Conservation (phyloP, 345 rosid species). For the Nephelium lappaceum region DNA sequence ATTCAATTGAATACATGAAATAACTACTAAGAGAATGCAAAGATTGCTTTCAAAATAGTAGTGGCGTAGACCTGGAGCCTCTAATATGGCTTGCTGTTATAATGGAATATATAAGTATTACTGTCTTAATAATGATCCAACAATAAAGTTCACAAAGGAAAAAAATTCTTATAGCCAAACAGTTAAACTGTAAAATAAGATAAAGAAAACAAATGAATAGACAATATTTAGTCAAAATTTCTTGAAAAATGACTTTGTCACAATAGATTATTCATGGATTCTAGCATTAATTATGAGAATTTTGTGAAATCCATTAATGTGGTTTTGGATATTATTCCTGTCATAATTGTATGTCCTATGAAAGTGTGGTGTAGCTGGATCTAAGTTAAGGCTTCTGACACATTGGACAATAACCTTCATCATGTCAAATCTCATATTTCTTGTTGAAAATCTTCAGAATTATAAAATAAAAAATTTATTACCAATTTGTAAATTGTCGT, state of each 20-base stretch:
- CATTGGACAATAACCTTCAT: background rate
- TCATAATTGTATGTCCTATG: background rate
- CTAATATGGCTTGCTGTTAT: background rate
- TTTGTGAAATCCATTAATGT: no score
- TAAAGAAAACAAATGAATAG: background rate
- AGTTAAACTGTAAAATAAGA: background rate
- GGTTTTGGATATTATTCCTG: background rate
- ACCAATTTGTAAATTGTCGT: background rate
- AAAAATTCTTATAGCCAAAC: no score
- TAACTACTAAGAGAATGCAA: background rate
- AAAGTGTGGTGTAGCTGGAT: background rate
- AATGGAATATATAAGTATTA: background rate
- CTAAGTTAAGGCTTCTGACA: background rate
- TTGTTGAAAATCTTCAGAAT: background rate
- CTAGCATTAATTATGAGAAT: background rate
- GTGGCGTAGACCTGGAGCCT: background rate
- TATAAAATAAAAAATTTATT: background rate
- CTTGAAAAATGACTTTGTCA: background rate
- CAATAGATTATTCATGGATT: background rate
- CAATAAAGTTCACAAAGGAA: background rate
- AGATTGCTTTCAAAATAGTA: background rate
- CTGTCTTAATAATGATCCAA: background rate
- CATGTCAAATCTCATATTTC: background rate
- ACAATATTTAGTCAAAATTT: background rate
- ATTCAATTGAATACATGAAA: background rate